Evolutionary conservation across 2,329 filamentous ascomycete genomes (phyloP), one percentile per base, ranked within the genome.

Genomic region (Chaetomiaceae sp.): DNA sequence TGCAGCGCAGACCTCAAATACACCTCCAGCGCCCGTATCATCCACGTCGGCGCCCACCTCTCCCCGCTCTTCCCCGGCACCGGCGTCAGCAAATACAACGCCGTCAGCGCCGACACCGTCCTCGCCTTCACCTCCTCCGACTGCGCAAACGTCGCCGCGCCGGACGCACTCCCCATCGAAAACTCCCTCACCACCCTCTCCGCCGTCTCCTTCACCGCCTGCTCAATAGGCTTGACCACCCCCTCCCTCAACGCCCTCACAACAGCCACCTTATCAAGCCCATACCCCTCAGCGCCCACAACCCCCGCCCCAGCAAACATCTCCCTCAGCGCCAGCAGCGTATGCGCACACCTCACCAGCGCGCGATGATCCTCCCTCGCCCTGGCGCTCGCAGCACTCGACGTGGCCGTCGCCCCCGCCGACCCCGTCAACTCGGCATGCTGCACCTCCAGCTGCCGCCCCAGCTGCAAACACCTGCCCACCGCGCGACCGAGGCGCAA

Each of bases 111-210:
- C 3, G 88, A 90, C 5, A 84, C 81, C 4, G 89, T 83, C 31
- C 84, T 80, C 2, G 84, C 78, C 67, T 86, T 88, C 36, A 84
- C 86, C 59, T 95, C 91, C 63, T 95, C 89, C 11, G 74, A 75
- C 63, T 85, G 82, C 0, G 79, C 72, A 63, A 83, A 86, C 1
- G 82, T 83, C n/a, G 76, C 73, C 4, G 72, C 74, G 38, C 69
- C 67, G 1, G 64, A 70, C 4, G 72, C 69, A 0, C 71, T 69
- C 14, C 81, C 85, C 70, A 95, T 81, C 25, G 87, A 87, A 68
- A 96, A 96, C 62, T 95, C 89, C 59, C 88, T 83, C 52, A 96
- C 78, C 47, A 89, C 82, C 61, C 91, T 85, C 69, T 95, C 88
- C 6, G 89, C 84, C 38, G 83, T 80, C 43, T 84, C 83, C 46